Evolutionary conservation across 495 filamentous ascomycete species (phyloP).

Genomic region (Penicillium atrosanguineum): DNA sequence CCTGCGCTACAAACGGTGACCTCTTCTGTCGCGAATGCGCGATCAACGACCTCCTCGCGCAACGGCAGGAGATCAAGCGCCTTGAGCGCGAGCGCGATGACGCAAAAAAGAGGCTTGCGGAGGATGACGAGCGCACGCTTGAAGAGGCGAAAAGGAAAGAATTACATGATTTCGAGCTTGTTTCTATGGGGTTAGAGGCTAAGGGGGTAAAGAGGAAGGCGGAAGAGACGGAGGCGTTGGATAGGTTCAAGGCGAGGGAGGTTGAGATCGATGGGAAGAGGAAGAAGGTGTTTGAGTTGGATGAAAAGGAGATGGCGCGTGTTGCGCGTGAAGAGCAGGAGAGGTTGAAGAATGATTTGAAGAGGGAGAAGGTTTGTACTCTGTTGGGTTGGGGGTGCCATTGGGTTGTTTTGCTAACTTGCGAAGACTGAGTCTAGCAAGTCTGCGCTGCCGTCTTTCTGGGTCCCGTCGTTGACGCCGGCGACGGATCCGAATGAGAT

Average conservation of each 20-base stretch:
- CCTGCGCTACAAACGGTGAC: constrained; percentile 72
- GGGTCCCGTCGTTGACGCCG: constrained; percentile 88
- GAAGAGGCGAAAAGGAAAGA: constrained; percentile 35
- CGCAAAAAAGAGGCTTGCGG: constrained; percentile 36
- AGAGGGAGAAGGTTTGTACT: constrained; percentile 66
- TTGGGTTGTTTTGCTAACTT: constrained; percentile 7
- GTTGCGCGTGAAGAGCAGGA: constrained; percentile 68
- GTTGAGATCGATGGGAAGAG: constrained; percentile 55
- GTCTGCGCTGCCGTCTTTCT: constrained; percentile 84
- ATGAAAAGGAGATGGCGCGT: constrained; percentile 72
- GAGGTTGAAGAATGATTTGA: constrained; percentile 64
- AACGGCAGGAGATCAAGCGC: constrained; percentile 90
- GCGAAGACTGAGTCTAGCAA: constrained; percentile 52
- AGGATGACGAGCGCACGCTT: constrained; percentile 38
- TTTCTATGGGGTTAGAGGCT: constrained; percentile 42
- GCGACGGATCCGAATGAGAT: constrained; percentile 47
- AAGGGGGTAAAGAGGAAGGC: constrained; percentile 29
- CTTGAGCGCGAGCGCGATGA: constrained; percentile 65
- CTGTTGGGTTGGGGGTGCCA: neutral
- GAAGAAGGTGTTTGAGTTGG: constrained; percentile 67
- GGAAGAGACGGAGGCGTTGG: constrained; percentile 27
- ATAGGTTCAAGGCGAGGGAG: constrained; percentile 56
- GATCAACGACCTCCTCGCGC: constrained; percentile 82
- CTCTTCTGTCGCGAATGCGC: constrained; percentile 98
- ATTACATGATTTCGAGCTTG: constrained; percentile 39